These are phyloP conservation scores for Pythium grandisporangium DNA, from an alignment of 352 stramenopile species.

Conservation along the genomic window DNA sequence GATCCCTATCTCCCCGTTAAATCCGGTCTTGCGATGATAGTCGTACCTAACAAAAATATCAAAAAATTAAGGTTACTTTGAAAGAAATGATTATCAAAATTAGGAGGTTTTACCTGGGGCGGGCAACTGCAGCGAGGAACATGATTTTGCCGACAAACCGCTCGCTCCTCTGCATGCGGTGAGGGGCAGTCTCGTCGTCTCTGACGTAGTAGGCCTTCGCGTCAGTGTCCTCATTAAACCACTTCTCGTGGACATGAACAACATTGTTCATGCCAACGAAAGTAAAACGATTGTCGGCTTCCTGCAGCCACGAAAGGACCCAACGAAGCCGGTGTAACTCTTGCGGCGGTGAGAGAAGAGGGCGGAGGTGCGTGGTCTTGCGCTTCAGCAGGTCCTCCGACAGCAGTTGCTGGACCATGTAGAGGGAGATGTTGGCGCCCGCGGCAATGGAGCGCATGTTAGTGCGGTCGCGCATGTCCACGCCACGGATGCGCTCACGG, in stretches of 20 bases:
- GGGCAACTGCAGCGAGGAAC: slow-evolving; percentile 10
- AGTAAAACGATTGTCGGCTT: neutral
- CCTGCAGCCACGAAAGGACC: slow-evolving; percentile 4
- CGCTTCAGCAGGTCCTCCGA: neutral
- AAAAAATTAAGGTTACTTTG: slow-evolving; percentile 3
- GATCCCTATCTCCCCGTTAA: slow-evolving; percentile 17
- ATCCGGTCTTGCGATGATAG: slow-evolving; percentile 3
- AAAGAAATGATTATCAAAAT: slow-evolving; percentile 1
- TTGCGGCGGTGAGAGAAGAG: slow-evolving; percentile 3
- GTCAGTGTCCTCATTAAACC: slow-evolving; percentile 10
- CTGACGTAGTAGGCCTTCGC: slow-evolving; percentile 4
- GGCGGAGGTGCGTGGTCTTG: neutral
- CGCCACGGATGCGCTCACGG: slow-evolving; percentile 1
- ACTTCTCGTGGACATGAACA: slow-evolving; percentile 16
- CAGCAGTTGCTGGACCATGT: slow-evolving; percentile 1
- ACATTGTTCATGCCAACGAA: slow-evolving; percentile 11
- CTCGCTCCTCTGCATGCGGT: slow-evolving; percentile 5
- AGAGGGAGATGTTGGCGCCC: neutral
- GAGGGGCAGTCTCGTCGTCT: slow-evolving; percentile 4
- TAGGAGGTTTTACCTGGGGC: slow-evolving; percentile 3
- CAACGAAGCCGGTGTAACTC: slow-evolving; percentile 3
- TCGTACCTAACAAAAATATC: slow-evolving; percentile 9
- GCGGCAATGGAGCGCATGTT: slow-evolving; percentile 2
- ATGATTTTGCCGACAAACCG: slow-evolving; percentile 11
- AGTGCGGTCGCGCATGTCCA: neutral